Conservation (phyloP, 495 filamentous ascomycete species). For the Tuber indicum region DNA sequence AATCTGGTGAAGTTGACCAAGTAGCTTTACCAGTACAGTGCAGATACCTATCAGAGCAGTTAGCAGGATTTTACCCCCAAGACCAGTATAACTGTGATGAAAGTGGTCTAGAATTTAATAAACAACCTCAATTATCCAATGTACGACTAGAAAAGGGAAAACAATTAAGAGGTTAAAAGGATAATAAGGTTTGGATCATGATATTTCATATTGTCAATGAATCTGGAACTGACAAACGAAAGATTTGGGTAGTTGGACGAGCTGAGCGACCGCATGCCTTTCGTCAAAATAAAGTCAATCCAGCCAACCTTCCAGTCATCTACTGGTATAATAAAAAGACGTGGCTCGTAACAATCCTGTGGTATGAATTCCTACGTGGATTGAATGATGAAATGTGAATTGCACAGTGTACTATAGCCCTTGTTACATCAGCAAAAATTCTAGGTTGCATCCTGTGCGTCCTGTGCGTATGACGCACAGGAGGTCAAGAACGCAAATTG, state of each 20-base stretch:
- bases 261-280: conserved; percentile 21
- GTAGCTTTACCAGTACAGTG: conserved; percentile 20
- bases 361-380: conserved; percentile 31
- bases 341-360: conserved; percentile 16
- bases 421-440: too few species aligned
- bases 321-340: conserved; percentile 35
- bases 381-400: conserved; percentile 30
- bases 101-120: conserved; percentile 25
- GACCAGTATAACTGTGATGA: conserved; percentile 31
- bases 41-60: conserved; percentile 10
- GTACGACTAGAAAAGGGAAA: too few species aligned
- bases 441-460: too few species aligned
- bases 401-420: conserved; percentile 18
- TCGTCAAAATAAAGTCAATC: conserved; percentile 27
- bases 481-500: too few species aligned
- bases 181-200: conserved; percentile 19
- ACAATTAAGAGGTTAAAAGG: too few species aligned
- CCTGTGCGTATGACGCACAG: too few species aligned
- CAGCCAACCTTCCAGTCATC: conserved; percentile 28
- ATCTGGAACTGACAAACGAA: conserved; percentile 27
- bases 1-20: conserved; percentile 11
- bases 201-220: conserved; percentile 27
- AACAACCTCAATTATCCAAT: conserved; percentile 15
- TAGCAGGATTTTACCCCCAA: conserved; percentile 19
- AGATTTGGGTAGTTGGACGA: conserved; percentile 23